These are phyloP conservation scores for Isoetes taiwanensis DNA, from an alignment of 75 land plant species.

Conservation along the genomic window DNA sequence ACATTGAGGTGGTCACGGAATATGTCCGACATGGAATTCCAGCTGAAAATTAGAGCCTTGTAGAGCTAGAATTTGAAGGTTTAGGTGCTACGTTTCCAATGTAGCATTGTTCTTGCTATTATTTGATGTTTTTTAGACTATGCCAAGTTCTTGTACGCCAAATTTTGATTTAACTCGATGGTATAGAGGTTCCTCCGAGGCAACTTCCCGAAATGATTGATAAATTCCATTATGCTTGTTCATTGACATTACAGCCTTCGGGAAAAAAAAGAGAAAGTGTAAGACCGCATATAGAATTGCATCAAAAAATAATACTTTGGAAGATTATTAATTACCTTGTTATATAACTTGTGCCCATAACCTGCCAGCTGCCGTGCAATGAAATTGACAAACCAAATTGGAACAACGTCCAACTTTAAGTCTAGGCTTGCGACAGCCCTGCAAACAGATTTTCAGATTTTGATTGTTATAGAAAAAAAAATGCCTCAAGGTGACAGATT, in stretches of 20 bases:
- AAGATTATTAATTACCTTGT: slow-evolving; percentile 40
- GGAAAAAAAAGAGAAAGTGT: not conserved
- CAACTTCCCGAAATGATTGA: slow-evolving; percentile 22
- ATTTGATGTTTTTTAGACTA: too few relatives aligned
- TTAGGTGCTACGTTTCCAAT: too few relatives aligned
- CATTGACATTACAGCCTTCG: slow-evolving; percentile 39
- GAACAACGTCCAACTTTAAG: slow-evolving; percentile 64
- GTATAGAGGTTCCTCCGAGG: slow-evolving; percentile 33
- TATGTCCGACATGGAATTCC: too few relatives aligned
- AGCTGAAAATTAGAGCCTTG: too few relatives aligned
- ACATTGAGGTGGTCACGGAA: too few relatives aligned
- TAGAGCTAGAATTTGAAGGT: too few relatives aligned
- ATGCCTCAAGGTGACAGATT: too few relatives aligned
- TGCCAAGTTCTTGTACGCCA: too few relatives aligned
- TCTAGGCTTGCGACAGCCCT: slow-evolving; percentile 64
- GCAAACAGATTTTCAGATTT: slow-evolving; percentile 2
- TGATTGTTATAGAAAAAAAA: too few relatives aligned
- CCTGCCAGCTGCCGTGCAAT: slow-evolving; percentile 86
- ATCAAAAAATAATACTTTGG: not conserved
- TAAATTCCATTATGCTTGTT: slow-evolving; percentile 16
- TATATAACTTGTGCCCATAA: slow-evolving; percentile 76
- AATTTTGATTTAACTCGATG: too few relatives aligned
- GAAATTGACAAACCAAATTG: slow-evolving; percentile 78
- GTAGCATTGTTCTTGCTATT: too few relatives aligned
- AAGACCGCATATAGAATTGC: not conserved